Evolutionary conservation across 2,329 filamentous ascomycete genomes (phyloP).

Genomic region (Pyrenophora seminiperda): DNA sequence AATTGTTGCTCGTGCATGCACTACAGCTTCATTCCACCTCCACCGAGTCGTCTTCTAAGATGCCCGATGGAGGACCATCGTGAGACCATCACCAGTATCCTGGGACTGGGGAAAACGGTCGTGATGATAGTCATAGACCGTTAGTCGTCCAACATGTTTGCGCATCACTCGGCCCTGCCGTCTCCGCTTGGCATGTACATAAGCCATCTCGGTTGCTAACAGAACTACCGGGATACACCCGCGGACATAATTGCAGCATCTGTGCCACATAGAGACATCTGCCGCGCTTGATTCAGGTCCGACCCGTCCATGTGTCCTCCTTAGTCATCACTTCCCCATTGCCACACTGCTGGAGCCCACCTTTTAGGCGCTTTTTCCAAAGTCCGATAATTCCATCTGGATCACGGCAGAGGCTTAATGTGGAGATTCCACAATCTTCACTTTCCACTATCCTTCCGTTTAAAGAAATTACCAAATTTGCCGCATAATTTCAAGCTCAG

Average conservation of each 20-base stretch:
- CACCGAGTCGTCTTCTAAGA: conserved; percentile 4
- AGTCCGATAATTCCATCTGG: conserved; percentile 8
- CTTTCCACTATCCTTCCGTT: conserved; percentile 1
- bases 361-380: conserved; percentile 6
- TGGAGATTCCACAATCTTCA: conserved; percentile 11
- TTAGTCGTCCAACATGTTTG: neutral
- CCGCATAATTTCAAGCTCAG: no score
- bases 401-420: neutral
- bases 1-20: conserved; percentile 3
- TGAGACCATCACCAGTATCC: conserved; percentile 6
- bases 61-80: conserved; percentile 6
- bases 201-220: neutral
- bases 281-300: conserved; percentile 1
- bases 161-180: conserved; percentile 2
- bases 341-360: no score
- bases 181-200: conserved; percentile 1
- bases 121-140: neutral
- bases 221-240: neutral
- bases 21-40: neutral
- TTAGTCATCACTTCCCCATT: conserved; percentile 4
- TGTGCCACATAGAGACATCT: conserved; percentile 3
- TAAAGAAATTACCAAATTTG: no score
- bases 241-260: neutral
- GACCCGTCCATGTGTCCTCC: neutral
- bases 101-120: conserved; percentile 14